Conservation (phyloP, 257 asterid genomes). For the Avicennia marina region DNA sequence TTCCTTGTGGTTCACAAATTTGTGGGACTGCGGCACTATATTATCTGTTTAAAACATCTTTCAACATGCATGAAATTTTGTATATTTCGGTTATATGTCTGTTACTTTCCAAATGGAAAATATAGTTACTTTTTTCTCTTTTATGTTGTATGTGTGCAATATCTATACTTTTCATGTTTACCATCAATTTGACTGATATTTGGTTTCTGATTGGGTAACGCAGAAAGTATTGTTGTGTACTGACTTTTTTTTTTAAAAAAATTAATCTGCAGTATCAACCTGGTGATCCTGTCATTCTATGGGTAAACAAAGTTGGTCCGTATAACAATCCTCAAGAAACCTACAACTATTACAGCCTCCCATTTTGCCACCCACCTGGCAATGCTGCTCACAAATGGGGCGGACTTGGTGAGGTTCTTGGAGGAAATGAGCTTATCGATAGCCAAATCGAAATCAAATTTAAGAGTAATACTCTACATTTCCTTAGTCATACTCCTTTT, state of each 20-base stretch:
- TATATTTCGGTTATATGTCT: background rate
- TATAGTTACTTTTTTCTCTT: background rate
- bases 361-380: constrained; percentile 76
- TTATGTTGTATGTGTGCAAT: background rate
- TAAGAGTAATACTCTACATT: constrained; percentile 50
- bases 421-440: constrained; percentile 97
- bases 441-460: constrained; percentile 78
- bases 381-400: constrained; percentile 89
- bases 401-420: constrained; percentile 97
- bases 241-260: constrained; percentile 20
- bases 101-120: constrained; percentile 2
- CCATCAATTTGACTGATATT: background rate
- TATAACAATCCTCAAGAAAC: constrained; percentile 97
- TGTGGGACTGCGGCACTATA: background rate
- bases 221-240: constrained; percentile 1
- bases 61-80: background rate
- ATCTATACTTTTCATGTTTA: background rate
- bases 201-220: constrained; percentile 4
- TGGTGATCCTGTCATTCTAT: constrained; percentile 70
- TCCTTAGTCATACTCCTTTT: background rate
- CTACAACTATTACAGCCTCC: constrained; percentile 88
- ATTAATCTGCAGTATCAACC: constrained; percentile 58
- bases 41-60: background rate
- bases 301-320: constrained; percentile 99
- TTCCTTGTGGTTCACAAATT: background rate